These are phyloP conservation scores for Fraxinus floribunda DNA, from an alignment of 305 asterid species.

Conservation along the genomic window DNA sequence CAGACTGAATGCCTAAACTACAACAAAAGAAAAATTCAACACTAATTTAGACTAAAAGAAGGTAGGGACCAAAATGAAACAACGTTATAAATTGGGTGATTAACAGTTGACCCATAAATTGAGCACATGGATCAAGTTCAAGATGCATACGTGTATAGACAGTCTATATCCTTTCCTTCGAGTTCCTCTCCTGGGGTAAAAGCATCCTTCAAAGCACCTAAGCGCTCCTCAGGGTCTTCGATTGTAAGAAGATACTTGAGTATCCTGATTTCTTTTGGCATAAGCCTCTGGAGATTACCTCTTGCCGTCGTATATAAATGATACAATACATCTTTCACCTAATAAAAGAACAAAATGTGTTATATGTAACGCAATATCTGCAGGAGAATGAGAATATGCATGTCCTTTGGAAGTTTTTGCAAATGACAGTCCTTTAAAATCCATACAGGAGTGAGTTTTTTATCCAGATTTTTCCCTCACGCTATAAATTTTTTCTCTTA, in stretches of 20 bases:
- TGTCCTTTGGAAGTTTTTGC: not conserved
- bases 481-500: not conserved
- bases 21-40: not conserved
- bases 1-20: not conserved
- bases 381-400: slow-evolving; percentile 2
- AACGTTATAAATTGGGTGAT: not conserved
- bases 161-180: slow-evolving; percentile 67
- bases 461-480: not conserved
- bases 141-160: slow-evolving; percentile 72
- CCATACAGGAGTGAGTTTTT: not conserved
- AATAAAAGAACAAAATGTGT: slow-evolving; percentile 15
- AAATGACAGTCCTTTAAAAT: not conserved
- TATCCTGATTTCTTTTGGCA: slow-evolving; percentile 92
- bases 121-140: slow-evolving; percentile 11
- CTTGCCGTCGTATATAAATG: slow-evolving; percentile 71
- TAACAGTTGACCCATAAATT: not conserved
- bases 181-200: slow-evolving; percentile 92
- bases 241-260: slow-evolving; percentile 77
- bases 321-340: slow-evolving; percentile 82
- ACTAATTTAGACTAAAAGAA: not conserved
- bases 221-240: slow-evolving; percentile 79
- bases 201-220: slow-evolving; percentile 76
- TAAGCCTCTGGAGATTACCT: slow-evolving; percentile 79
- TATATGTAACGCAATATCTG: not conserved
- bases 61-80: not conserved